These are phyloP conservation scores for Ascochyta pisi DNA, from an alignment of 2,329 filamentous ascomycete species.

Conservation along the genomic window DNA sequence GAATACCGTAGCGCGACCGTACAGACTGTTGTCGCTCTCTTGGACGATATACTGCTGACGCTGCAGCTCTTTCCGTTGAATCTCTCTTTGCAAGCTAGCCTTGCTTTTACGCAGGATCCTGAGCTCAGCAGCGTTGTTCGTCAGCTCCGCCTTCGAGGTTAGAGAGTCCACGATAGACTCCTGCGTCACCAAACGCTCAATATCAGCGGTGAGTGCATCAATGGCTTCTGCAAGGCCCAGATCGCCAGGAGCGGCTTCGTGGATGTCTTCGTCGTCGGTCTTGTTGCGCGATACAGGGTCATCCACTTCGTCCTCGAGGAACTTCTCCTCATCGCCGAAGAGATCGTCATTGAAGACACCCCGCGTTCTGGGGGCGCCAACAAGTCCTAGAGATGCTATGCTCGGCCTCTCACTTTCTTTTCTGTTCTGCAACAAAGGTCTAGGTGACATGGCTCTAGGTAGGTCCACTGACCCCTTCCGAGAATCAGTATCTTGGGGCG, in stretches of 20 bases:
- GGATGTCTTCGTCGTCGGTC: conserved; percentile 79
- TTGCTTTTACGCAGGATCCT: conserved; percentile 93
- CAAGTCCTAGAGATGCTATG: conserved; percentile 87
- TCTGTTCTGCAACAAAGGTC: conserved; percentile 37
- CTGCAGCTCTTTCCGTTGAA: conserved; percentile 92
- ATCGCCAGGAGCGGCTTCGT: conserved; percentile 93
- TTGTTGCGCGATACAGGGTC: conserved; percentile 68
- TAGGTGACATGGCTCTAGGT: conserved; percentile 53
- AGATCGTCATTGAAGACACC: conserved; percentile 95
- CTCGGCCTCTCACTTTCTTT: conserved; percentile 73
- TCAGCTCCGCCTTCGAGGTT: conserved; percentile 92
- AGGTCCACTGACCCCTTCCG: conserved; percentile 68
- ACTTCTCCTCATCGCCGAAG: conserved; percentile 88
- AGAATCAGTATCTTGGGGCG: conserved; percentile 67
- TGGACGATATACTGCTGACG: conserved; percentile 96
- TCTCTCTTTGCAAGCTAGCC: conserved; percentile 88
- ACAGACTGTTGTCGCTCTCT: conserved; percentile 96
- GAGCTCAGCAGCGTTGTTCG: conserved; percentile 93
- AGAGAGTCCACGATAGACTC: conserved; percentile 91
- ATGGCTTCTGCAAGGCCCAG: conserved; percentile 94
- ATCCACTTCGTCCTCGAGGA: conserved; percentile 83
- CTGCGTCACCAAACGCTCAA: conserved; percentile 86
- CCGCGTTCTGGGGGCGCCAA: conserved; percentile 84
- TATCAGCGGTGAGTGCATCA: conserved; percentile 83
- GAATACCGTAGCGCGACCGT: conserved; percentile 85